phyloP scores from a whole-genome alignment of 2,329 filamentous ascomycete species.

The Cladosporium sp. region DNA sequence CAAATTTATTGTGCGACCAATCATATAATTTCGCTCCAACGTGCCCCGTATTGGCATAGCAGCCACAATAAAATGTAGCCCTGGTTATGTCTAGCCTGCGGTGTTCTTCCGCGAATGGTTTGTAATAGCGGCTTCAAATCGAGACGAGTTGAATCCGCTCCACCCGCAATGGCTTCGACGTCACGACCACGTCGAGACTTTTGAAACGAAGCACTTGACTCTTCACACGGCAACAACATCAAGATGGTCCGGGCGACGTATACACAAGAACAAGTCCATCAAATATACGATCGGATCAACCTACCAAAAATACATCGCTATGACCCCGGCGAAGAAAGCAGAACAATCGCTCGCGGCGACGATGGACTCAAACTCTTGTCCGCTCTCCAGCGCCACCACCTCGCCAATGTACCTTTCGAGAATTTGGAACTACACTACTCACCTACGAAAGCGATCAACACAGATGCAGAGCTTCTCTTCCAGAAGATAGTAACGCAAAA shows the following conservation, averaged over 20 bases:
- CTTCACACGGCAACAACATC: neutral
- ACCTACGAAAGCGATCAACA: constrained; percentile 47
- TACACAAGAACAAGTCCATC: constrained; percentile 25
- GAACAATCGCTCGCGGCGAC: constrained; percentile 20
- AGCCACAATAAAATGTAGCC: neutral
- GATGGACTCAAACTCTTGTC: constrained; percentile 27
- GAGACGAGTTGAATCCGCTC: neutral
- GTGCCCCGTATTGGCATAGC: neutral
- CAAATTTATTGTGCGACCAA: neutral
- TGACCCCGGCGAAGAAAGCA: constrained; percentile 22
- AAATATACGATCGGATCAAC: constrained; percentile 28
- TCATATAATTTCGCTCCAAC: neutral
- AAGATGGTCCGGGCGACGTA: constrained; percentile 22
- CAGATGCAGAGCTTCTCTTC: constrained; percentile 53
- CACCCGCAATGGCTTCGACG: neutral
- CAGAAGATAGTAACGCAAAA: constrained; percentile 51
- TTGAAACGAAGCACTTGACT: neutral
- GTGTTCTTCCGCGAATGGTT: neutral
- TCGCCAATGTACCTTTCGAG: constrained; percentile 56
- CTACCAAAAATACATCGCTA: constrained; percentile 28
- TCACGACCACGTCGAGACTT: neutral
- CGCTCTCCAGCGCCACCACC: constrained; percentile 29
- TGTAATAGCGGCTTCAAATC: neutral
- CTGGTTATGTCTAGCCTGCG: neutral
- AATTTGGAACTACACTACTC: constrained; percentile 59